A percentile compares a stretch with the other conserved stretches of the same genome.
Conservation (phyloP, 306 rosid species). For the Dicorynia guianensis region DNA sequence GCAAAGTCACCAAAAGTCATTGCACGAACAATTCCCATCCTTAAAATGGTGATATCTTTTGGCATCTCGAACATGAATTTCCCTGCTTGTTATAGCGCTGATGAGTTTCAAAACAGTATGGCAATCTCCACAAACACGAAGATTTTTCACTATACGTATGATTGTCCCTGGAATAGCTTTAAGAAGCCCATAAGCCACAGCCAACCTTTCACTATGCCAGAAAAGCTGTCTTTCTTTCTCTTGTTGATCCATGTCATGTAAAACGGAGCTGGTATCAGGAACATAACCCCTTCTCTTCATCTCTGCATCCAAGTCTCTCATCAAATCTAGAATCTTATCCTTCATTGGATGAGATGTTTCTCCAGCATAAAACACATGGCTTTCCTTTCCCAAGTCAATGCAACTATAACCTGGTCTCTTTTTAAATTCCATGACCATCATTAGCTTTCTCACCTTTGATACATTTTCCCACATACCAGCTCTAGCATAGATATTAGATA, state of each 20-base stretch:
- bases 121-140: conserved; percentile 88
- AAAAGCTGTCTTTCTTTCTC: conserved; percentile 88
- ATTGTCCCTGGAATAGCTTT: conserved; percentile 70
- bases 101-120: conserved; percentile 80
- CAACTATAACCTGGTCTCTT: conserved; percentile 89
- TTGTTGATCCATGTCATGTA: conserved; percentile 83
- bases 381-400: conserved; percentile 75
- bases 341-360: conserved; percentile 78
- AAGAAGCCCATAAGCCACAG: conserved; percentile 81
- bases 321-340: conserved; percentile 66
- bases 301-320: conserved; percentile 67
- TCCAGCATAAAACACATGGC: conserved; percentile 81
- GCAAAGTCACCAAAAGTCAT: conserved; percentile 78
- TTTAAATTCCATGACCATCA: conserved; percentile 70
- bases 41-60: conserved; percentile 82
- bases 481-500: conserved; percentile 75
- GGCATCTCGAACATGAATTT: conserved; percentile 81
- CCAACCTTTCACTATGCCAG: conserved; percentile 91
- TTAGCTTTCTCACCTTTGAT: conserved; percentile 69
- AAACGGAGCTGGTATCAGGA: conserved; percentile 81
- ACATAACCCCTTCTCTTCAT: conserved; percentile 86
- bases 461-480: conserved; percentile 81
- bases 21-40: conserved; percentile 79
- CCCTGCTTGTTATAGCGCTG: conserved; percentile 70
- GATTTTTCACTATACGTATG: conserved; percentile 82